Evolutionary conservation across 257 asterid genomes (phyloP).

Genomic region (Agastache rugosa): DNA sequence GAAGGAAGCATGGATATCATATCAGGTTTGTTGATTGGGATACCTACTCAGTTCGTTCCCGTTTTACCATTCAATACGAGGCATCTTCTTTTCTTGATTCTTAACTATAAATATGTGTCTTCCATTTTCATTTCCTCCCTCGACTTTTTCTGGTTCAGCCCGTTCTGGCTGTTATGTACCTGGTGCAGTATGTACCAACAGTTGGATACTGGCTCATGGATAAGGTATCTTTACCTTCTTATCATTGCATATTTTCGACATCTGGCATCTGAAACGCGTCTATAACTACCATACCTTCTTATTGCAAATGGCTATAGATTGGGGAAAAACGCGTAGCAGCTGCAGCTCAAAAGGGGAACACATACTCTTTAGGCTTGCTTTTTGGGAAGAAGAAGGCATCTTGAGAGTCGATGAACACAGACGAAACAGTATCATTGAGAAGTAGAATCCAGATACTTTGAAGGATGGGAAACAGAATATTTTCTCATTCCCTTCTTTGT

Average conservation of each 20-base stretch:
- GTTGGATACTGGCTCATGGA: constrained; percentile 98
- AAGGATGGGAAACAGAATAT: not conserved
- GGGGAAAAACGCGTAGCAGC: constrained; percentile 83
- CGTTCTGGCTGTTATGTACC: constrained; percentile 91
- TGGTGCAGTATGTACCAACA: constrained; percentile 84
- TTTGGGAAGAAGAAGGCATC: constrained; percentile 65
- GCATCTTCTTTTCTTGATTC: constrained; percentile 21
- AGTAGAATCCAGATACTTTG: not conserved
- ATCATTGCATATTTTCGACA: not conserved
- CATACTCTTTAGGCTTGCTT: constrained; percentile 81
- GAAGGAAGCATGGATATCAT: constrained; percentile 98
- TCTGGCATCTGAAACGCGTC: constrained; percentile 16
- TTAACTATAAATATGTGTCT: not conserved
- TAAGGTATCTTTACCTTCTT: constrained; percentile 56
- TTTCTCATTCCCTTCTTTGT: not conserved
- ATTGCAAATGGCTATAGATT: constrained; percentile 54
- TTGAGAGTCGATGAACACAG: constrained; percentile 26
- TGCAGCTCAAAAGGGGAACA: constrained; percentile 79
- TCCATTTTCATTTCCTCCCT: not conserved
- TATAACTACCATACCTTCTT: constrained; percentile 22
- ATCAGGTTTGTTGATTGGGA: constrained; percentile 62
- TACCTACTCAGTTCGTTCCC: not conserved
- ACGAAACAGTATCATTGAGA: not conserved
- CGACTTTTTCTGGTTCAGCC: constrained; percentile 63
- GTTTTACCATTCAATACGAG: constrained; percentile 10